Percentiles rank a stretch among this genome's conserved stretches.
Conservation (phyloP, 345 rosid species). For the Hevea brasiliensis region DNA sequence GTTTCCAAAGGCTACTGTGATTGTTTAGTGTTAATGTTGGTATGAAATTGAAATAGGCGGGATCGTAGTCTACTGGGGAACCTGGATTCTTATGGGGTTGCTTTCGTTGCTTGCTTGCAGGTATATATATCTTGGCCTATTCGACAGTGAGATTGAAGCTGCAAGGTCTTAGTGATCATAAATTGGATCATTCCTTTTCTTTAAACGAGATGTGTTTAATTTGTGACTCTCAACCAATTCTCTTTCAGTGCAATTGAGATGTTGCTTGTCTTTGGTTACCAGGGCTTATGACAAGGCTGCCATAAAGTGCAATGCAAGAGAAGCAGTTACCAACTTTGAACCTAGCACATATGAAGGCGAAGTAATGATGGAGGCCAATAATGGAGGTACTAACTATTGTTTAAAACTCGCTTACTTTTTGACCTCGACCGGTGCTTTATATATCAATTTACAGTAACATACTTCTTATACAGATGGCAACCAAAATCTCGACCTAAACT, state of each 20-base stretch:
- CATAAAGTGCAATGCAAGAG: conserved; percentile 77
- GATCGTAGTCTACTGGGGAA: conserved; percentile 13
- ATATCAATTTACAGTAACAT: conserved; percentile 2
- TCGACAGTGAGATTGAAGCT: conserved; percentile 88
- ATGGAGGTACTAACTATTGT: conserved; percentile 30
- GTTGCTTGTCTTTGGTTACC: conserved; percentile 22
- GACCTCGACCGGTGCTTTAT: neutral
- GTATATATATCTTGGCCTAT: conserved; percentile 93
- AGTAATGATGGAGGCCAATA: conserved; percentile 27
- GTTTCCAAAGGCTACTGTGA: neutral
- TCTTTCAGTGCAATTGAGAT: conserved; percentile 5
- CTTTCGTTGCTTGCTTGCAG: conserved; percentile 49
- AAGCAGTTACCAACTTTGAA: conserved; percentile 91
- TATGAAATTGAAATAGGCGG: conserved; percentile 15
- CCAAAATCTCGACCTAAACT: conserved; percentile 49
- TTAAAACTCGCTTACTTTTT: neutral
- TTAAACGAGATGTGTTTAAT: neutral
- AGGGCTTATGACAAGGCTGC: conserved; percentile 98
- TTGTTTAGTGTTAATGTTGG: neutral
- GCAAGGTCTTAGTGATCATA: conserved; percentile 64
- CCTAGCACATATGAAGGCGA: conserved; percentile 62
- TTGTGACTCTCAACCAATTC: neutral
- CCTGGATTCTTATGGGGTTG: conserved; percentile 28
- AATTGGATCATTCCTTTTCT: conserved; percentile 14
- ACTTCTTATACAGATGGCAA: conserved; percentile 32